Conservation (phyloP, 2,329 filamentous ascomycete genomes). For the Xylaria sp. region DNA sequence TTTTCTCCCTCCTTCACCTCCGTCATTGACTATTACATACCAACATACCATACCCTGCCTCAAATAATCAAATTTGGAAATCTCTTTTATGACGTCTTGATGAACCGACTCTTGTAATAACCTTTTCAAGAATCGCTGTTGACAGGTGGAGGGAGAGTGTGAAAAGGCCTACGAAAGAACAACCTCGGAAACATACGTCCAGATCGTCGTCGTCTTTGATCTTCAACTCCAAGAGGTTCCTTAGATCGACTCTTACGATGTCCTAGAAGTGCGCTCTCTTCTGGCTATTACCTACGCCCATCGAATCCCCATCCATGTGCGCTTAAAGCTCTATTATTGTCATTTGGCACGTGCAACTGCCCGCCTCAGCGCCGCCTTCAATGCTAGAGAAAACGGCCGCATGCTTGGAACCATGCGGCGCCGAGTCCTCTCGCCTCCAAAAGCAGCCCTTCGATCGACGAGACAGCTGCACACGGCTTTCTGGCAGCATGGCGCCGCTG, state of each 20-base stretch:
- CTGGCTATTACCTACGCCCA: neutral
- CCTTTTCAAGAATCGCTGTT: too few species aligned
- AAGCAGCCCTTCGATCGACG: constrained; percentile 46
- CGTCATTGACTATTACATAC: too few species aligned
- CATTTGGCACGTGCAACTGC: constrained; percentile 10
- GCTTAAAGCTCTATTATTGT: neutral
- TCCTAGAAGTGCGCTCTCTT: neutral
- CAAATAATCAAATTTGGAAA: too few species aligned
- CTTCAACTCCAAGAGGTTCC: too few species aligned
- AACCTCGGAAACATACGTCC: neutral
- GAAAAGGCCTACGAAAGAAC: neutral
- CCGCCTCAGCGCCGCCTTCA: constrained; percentile 36
- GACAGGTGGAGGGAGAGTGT: too few species aligned
- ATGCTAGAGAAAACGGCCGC: constrained; percentile 66
- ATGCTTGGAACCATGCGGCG: constrained; percentile 61
- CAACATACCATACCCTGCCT: too few species aligned
- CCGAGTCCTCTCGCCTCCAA: constrained; percentile 53
- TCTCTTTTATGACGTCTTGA: too few species aligned
- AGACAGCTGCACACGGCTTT: constrained; percentile 56
- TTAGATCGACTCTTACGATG: constrained; percentile 1
- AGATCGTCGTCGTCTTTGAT: neutral
- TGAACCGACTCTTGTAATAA: too few species aligned
- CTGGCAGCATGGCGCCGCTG: constrained; percentile 60
- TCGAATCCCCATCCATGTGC: neutral
- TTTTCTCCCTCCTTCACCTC: too few species aligned